These are phyloP conservation scores for Candida odintsovae DNA, from an alignment of 805 yeast genomes.

Conservation along the genomic window DNA sequence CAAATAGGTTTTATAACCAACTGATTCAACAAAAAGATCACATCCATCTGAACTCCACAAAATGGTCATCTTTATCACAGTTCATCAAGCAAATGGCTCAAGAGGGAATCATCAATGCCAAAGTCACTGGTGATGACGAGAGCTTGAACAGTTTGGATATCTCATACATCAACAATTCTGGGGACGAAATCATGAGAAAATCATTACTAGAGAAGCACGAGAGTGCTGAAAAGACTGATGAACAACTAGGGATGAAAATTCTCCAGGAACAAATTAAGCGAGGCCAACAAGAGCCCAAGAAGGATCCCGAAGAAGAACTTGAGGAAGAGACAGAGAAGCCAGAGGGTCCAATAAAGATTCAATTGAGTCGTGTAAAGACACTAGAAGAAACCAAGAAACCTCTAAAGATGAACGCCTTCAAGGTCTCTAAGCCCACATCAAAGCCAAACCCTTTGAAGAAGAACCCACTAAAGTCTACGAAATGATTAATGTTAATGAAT, in stretches of 20 bases:
- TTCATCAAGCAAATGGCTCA: conserved; percentile 59
- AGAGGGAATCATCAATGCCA: conserved; percentile 43
- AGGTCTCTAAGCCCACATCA: conserved; percentile 11
- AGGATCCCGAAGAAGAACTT: neutral
- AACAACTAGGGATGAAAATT: conserved; percentile 34
- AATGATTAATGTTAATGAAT: neutral
- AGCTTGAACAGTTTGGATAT: conserved; percentile 36
- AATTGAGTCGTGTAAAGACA: conserved; percentile 12
- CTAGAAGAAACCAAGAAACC: neutral
- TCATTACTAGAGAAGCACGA: conserved; percentile 33
- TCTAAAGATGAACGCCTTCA: conserved; percentile 16
- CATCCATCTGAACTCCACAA: conserved; percentile 86
- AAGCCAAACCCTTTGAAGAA: conserved; percentile 11
- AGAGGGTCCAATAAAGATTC: conserved; percentile 11
- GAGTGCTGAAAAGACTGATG: conserved; percentile 36
- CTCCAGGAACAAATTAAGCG: conserved; percentile 49
- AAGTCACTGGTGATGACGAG: conserved; percentile 25
- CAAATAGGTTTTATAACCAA: conserved; percentile 87
- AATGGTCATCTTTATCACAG: conserved; percentile 64
- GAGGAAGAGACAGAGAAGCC: neutral
- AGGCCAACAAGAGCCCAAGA: conserved; percentile 25
- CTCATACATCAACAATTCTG: conserved; percentile 50
- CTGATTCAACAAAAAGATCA: conserved; percentile 79
- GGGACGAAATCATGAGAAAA: conserved; percentile 38
- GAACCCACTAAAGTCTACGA: conserved; percentile 12